Evolutionary conservation across 2,329 filamentous ascomycete species (phyloP), one percentile per base, ranked within the genome.

Genomic region (Zasmidium angulare): DNA sequence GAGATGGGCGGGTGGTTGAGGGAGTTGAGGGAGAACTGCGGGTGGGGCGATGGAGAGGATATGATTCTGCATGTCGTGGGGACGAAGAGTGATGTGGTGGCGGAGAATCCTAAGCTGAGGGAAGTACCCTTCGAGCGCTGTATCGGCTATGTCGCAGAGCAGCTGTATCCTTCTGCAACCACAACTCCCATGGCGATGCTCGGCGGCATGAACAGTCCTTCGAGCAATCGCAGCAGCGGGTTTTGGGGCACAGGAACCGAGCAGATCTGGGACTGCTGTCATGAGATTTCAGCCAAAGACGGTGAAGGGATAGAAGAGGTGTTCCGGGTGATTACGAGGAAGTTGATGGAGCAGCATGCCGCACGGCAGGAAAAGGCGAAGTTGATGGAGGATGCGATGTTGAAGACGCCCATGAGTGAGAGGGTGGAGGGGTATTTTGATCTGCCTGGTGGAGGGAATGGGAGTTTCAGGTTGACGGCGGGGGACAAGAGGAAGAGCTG

Each of bases 281-380:
- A 98, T 75, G 95, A 99, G 78, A 93, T 99, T 71, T 93, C 88
- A 67, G 93, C 93, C 50, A 93, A 96, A 80, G 92, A 89, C 70
- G 93, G 93, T 58, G 93, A 97, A 79, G 93, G 93, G 19, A 93
- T 99, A 19, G 95, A 98, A 68, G 95, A 98, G 76, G 92, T 99
- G 0, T 98, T 98, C 69, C 84, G 93, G 1, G 91, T 96, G 23
- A 89, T 92, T 49, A 95, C 93, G 9, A 82, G 96, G 69, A 96
- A 96, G 77, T 77, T 89, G 19, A 86, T 88, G 3, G 93, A 97
- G 78, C 85, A 93, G 70, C 79, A 82, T 60, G 80, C 88, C 47
- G 80, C 81, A 58, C 81, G 79, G 49, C 71, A 82, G 14, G 82
- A 84, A 61, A 77, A 79, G 14, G 82, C 83, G 54, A 72, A 78